Evolutionary conservation across 768 basidiomycete genomes (phyloP), one percentile per base, ranked within the genome.

Genomic region (Steccherinum ochraceum): DNA sequence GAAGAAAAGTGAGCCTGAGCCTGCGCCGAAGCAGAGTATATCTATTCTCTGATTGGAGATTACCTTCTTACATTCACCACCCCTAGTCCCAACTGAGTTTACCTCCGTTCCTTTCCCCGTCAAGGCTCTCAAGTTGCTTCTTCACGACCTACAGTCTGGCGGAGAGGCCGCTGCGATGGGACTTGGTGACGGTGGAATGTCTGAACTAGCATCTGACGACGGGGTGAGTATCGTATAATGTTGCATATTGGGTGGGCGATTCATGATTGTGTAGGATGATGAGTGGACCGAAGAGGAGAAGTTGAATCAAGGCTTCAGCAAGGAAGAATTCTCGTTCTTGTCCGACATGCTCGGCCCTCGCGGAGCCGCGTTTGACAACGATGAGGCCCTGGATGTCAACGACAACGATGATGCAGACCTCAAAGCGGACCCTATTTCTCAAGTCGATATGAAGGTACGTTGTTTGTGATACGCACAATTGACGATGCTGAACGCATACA

Each of bases 281-380:
- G 90, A 91, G n/a, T 98, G 95, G 95, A 78, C 81, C 10, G 93
- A 96, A 59, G 93, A 93, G 61, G 93, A 89, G 50, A 79, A 77
- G 45, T 65, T 77, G 26, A 70, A 80, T 45, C 77, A 80, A 59
- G 69, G 71, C 5, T 68, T 76, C 59, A 86, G 81, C 59, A 72
- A 81, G 46, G 87, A 89, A n/a, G 87, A 91, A 59, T 81, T 89
- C 56, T 81, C 83, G 20, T 90, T 83, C 72, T 69, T 96, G 30
- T 92, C 92, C 4, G 89, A 93, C 45, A 76, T 91, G 74, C 76
- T 93, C 45, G 84, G 86, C 11, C 81, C 83, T 1, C 82, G 79
- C 45, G 87, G 83, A 5, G 74, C 80, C 60, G 78, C 83, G 21
- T 80, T 84, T 56, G 87, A 90, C 59, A 86, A 84, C 55, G 88